Conservation (phyloP, 768 basidiomycete species). For the Boletus barrowsii region DNA sequence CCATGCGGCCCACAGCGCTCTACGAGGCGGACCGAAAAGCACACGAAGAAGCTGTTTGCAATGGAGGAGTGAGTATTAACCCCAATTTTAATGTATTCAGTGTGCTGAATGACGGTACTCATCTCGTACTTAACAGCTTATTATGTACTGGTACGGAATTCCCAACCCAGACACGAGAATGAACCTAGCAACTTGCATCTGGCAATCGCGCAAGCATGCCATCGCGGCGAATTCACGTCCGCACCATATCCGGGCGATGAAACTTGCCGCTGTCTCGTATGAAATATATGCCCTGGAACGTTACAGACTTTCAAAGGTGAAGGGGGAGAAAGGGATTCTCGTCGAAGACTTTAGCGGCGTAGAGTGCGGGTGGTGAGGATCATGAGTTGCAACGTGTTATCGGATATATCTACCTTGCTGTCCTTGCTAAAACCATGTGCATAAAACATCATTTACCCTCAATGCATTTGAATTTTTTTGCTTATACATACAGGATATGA, state of each 20-base stretch:
- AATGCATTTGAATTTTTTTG: background rate
- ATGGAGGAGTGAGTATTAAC: conserved; percentile 65
- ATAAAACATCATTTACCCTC: background rate
- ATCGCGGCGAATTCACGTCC: conserved; percentile 76
- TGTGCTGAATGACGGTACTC: background rate
- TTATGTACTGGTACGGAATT: conserved; percentile 93
- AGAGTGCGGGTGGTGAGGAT: conserved; percentile 66
- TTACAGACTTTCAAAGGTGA: conserved; percentile 63
- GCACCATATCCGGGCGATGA: conserved; percentile 80
- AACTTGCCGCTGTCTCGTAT: conserved; percentile 71
- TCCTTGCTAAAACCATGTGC: background rate
- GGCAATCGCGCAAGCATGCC: conserved; percentile 87
- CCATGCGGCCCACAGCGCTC: conserved; percentile 46
- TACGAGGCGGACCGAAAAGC: conserved; percentile 86
- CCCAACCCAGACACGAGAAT: conserved; percentile 71
- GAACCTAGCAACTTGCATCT: conserved; percentile 95
- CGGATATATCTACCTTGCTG: background rate
- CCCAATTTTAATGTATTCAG: background rate
- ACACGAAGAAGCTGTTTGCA: conserved; percentile 89
- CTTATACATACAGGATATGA: too few species aligned
- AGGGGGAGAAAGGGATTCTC: conserved; percentile 53
- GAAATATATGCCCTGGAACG: conserved; percentile 78
- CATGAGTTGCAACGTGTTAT: background rate
- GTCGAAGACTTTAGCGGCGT: conserved; percentile 60
- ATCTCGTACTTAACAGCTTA: conserved; percentile 43